These are phyloP conservation scores for Elsinoe batatas DNA, from an alignment of 2,329 filamentous ascomycete species.

Conservation along the genomic window DNA sequence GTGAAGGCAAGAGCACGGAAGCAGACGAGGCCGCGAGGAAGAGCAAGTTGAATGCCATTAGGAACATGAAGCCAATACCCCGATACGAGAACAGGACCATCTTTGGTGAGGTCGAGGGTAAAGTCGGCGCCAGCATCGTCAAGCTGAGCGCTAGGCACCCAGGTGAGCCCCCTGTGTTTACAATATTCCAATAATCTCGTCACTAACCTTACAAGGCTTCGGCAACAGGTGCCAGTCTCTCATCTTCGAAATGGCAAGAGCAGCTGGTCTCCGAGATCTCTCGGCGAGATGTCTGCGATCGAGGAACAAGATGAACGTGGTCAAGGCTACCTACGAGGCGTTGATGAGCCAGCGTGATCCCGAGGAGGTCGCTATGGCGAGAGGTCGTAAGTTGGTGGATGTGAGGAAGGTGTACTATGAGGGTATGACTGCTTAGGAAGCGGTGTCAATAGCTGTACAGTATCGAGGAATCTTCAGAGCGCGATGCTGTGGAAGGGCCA, in stretches of 20 bases:
- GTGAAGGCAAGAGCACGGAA: slow-evolving; percentile 81
- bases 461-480: too few relatives aligned
- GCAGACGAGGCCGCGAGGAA: slow-evolving; percentile 56
- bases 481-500: too few relatives aligned
- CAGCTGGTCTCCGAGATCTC: slow-evolving; percentile 77
- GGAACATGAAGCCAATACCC: slow-evolving; percentile 85
- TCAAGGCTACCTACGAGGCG: slow-evolving; percentile 82
- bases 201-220: slow-evolving; percentile 53
- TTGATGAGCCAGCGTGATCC: slow-evolving; percentile 75
- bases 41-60: slow-evolving; percentile 70
- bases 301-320: slow-evolving; percentile 94
- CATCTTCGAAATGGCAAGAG: slow-evolving; percentile 89
- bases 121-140: slow-evolving; percentile 81
- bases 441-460: background rate
- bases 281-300: slow-evolving; percentile 73
- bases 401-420: slow-evolving; percentile 96
- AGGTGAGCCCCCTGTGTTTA: slow-evolving; percentile 48
- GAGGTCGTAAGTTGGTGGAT: slow-evolving; percentile 93
- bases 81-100: slow-evolving; percentile 90
- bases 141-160: slow-evolving; percentile 74
- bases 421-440: slow-evolving; percentile 52
- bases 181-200: slow-evolving; percentile 12
- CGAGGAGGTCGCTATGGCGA: slow-evolving; percentile 76
- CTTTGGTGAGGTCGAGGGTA: slow-evolving; percentile 71
- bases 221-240: slow-evolving; percentile 83